A percentile compares a stretch with the other conserved stretches of the same genome.
Conservation (phyloP, 768 basidiomycete genomes). For the Phlegmacium glaucopus region DNA sequence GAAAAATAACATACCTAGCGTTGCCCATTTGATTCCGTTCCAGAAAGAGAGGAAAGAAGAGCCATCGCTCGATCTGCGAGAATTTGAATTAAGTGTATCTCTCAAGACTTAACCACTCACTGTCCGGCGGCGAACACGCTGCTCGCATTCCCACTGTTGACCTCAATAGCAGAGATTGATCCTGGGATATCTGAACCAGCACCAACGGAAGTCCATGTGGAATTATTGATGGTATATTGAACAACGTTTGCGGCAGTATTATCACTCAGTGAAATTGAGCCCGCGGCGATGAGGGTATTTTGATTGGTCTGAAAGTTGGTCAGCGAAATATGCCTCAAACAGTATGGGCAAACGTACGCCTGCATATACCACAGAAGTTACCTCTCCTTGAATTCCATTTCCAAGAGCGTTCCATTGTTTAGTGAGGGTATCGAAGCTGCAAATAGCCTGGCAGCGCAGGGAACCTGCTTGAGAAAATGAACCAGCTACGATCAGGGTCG, state of each 20-base stretch:
- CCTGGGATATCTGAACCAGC: conserved; percentile 66
- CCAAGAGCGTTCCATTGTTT: conserved; percentile 83
- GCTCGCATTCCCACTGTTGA: conserved; percentile 74
- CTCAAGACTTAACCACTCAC: conserved; percentile 37
- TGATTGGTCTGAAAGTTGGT: conserved; percentile 48
- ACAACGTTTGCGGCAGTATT: conserved; percentile 70
- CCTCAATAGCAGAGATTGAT: conserved; percentile 84
- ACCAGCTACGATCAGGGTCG: conserved; percentile 80
- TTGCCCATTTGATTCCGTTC: conserved; percentile 77
- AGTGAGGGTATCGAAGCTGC: conserved; percentile 62
- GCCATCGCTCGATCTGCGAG: conserved; percentile 51
- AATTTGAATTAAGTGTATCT: background rate
- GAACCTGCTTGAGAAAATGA: conserved; percentile 80
- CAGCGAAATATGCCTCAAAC: conserved; percentile 2
- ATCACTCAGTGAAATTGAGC: conserved; percentile 68
- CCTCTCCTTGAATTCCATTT: conserved; percentile 76
- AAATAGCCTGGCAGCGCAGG: conserved; percentile 72
- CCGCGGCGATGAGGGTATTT: conserved; percentile 74
- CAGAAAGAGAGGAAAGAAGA: conserved; percentile 78
- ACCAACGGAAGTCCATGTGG: conserved; percentile 73
- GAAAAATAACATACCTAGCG: conserved; percentile 44
- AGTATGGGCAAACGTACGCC: conserved; percentile 53
- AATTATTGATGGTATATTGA: conserved; percentile 65
- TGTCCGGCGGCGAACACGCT: conserved; percentile 91
- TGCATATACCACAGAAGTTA: conserved; percentile 74